A percentile compares a stretch with the other conserved stretches of the same genome.
Conservation (phyloP, 306 rosid species). For the Hippophae gyantsensis region DNA sequence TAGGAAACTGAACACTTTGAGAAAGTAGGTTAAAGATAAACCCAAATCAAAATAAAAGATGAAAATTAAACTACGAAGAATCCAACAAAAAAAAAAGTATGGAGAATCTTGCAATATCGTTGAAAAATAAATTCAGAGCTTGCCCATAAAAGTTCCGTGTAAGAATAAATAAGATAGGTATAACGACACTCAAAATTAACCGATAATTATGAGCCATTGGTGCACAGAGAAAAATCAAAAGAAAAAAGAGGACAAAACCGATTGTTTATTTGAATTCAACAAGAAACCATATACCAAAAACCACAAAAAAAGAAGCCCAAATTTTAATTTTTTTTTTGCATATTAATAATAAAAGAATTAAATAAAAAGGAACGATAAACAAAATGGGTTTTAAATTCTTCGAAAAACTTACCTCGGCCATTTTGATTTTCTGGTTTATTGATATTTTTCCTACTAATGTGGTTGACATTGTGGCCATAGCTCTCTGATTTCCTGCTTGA, state of each 20-base stretch:
- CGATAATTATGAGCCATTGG: slow-evolving; percentile 3
- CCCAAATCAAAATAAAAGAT: neutral
- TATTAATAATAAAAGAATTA: neutral
- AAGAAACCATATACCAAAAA: slow-evolving; percentile 13
- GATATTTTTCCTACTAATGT: slow-evolving; percentile 6
- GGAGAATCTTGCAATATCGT: neutral
- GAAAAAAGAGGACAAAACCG: neutral
- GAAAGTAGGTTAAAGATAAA: neutral
- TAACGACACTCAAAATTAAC: neutral
- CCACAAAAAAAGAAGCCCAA: neutral
- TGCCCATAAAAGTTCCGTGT: neutral
- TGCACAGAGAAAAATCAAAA: slow-evolving; percentile 9
- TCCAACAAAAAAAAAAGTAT: neutral
- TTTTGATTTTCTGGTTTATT: slow-evolving; percentile 30
- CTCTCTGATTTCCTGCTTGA: slow-evolving; percentile 29
- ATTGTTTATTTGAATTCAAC: slow-evolving; percentile 14
- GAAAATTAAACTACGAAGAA: neutral
- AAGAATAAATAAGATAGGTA: neutral
- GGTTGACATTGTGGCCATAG: neutral
- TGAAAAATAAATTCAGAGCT: neutral
- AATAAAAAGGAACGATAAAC: no score
- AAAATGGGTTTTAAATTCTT: neutral
- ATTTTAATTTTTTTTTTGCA: neutral
- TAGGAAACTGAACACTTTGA: slow-evolving; percentile 5
- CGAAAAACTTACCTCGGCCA: slow-evolving; percentile 28